Evolutionary conservation across 23 red algal genomes (phyloP), one percentile per base, ranked within the genome.

Genomic region (Gracilaria vermiculophylla): DNA sequence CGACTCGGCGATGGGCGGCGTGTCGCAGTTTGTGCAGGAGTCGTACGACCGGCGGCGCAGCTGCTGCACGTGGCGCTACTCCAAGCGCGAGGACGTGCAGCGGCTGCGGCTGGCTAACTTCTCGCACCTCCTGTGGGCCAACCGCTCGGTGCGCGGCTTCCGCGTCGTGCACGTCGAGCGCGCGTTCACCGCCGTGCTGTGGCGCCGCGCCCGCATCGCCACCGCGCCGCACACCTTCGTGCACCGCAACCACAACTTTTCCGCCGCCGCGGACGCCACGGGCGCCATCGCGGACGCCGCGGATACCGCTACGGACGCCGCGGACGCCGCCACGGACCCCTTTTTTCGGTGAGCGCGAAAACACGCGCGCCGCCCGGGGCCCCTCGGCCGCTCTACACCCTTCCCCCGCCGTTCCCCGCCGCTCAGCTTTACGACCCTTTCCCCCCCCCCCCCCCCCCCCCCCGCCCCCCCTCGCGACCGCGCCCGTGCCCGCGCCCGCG

Each of bases 1-100:
- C 19, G 82, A 65, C 35, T 76, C 81, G 37, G 92, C 92, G 4
- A 94, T 94, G 92, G 86, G 71, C 1, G 92, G 92, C 3, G 49
- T 94, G 33, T 86, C 92, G 57, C 81, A 85, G 56, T 94, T 80
- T 41, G 54, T 91, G 75, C 44, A 91, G 62, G 31, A 53, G 20
- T 42, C 39, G 11, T 40, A 53, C 45, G 62, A 71, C 2, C 47
- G 32, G 32, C 16, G 27, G 32, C 28, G 21, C 14, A 51, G 45
- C 20, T 81, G 76, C 53, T 58, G 53, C 43, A 81, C 17, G 56
- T 91, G 87, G 87, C 69, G 43, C 12, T 91, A 91, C 58, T 91
- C 87, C 12, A 80, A 81, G 43, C 53, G 53, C 2, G 84, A 88
- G 42, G 69, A 76, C 29, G 17, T 91, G 20, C 44, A 58, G 10